A percentile compares a stretch with the other conserved stretches of the same genome.
Evolutionary conservation across 2,329 filamentous ascomycete species (phyloP).

Genomic region (Grosmannia serpens): DNA sequence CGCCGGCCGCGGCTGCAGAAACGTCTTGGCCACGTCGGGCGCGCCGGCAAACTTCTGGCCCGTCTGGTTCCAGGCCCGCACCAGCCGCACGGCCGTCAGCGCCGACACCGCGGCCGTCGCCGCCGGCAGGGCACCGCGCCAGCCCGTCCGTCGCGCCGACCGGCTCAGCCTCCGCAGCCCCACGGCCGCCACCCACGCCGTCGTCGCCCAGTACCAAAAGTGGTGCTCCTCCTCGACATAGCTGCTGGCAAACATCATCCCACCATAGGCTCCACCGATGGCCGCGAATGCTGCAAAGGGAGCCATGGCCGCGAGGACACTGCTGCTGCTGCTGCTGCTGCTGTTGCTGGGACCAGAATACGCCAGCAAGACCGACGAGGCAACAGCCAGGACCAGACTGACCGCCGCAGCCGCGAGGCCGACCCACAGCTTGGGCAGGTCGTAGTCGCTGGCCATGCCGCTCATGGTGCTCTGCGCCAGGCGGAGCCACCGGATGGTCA

Average conservation of each 20-base stretch:
- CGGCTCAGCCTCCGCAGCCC: conserved; percentile 30
- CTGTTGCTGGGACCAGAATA: conserved; percentile 6
- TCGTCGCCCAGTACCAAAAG: conserved; percentile 90
- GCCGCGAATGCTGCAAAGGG: conserved; percentile 39
- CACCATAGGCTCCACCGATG: conserved; percentile 52
- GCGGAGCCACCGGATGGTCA: conserved; percentile 51
- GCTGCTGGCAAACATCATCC: conserved; percentile 96
- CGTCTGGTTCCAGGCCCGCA: conserved; percentile 87
- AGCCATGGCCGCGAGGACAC: conserved; percentile 13
- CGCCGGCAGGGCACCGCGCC: not conserved
- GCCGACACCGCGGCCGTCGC: conserved; percentile 27
- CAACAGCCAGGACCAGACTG: conserved; percentile 30
- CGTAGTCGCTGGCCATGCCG: conserved; percentile 85
- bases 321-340: not conserved
- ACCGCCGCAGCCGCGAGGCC: conserved; percentile 28
- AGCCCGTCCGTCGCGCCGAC: not conserved
- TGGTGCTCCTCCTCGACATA: conserved; percentile 98
- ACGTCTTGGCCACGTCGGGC: conserved; percentile 68
- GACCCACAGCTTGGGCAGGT: conserved; percentile 49
- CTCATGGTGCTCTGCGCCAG: conserved; percentile 72
- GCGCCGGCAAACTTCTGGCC: conserved; percentile 93
- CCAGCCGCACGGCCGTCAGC: conserved; percentile 51
- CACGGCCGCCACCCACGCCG: conserved; percentile 53
- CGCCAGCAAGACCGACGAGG: conserved; percentile 18
- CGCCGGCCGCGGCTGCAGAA: conserved; percentile 51